Base-by-base conservation (phyloP, 2,329 filamentous ascomycete genomes). In the Didymella sp. region DNA sequence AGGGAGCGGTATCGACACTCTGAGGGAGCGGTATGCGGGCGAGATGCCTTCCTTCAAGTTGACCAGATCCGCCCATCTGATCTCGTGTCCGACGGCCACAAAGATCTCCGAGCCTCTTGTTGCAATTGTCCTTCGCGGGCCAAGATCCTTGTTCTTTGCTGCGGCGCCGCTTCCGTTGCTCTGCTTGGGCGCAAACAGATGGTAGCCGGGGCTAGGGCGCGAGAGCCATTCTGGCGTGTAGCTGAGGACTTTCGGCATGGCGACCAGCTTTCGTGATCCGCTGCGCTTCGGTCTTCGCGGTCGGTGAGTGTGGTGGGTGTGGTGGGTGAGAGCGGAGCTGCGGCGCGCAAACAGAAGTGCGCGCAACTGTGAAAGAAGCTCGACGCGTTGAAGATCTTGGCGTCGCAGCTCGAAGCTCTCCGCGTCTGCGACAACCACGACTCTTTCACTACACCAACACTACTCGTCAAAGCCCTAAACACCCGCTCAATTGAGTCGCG, bases 151-250 rank as follows among this genome's bases (percentile, higher is more conserved):
- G 56, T 68, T 61, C 56, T 56, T 60, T 65, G 64, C 59, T 61
- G 59, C 70, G 24, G 56, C 49, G 63, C 60, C 63, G 70, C 70
- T 71, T 15, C 58, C 74, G 31, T 66, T 61, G 40, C 25, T 45
- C 76, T 70, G 80, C 70, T 73, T 80, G 66, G 83, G 82, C 73
- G 75, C 80, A 78, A 98, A 97, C 69, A 98, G 83, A 56, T 87
- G 84, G 74, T 90, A 88, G 60, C 91, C 94, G 19, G 90, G 87
- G 51, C 87, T 87, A 47, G 89, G 89, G 70, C 88, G 85, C 61
- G 88, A 87, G 54, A 99, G 88, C 92, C 93, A 99, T 66, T 87
- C 82, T 53, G 94, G 92, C 70, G 91, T 93, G 77, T 92, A 94
- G 75, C 87, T 87, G 73, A 90, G 88, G 71, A 96, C 87, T 77